Percentiles rank a stretch among this genome's conserved stretches.
phyloP scores from a whole-genome alignment of 75 land plant species.

The Pseudotsuga menziesii region DNA sequence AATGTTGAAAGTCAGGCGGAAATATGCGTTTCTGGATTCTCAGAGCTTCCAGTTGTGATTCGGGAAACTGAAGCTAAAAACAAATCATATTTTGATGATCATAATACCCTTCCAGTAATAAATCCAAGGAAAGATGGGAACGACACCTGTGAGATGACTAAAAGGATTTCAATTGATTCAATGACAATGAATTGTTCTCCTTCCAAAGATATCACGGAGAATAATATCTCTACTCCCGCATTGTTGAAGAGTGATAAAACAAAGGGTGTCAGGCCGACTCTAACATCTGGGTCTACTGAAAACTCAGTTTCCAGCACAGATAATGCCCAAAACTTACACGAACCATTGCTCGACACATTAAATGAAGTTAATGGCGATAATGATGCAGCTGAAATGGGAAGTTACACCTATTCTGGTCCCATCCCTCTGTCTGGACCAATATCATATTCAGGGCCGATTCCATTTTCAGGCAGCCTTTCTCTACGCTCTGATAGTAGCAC shows the following conservation, averaged over 20 bases:
- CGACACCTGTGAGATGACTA: not conserved
- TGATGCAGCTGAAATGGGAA: not conserved
- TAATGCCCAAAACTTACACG: not conserved
- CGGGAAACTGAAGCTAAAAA: not conserved
- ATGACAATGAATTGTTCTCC: not conserved
- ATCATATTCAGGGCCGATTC: constrained; percentile 40
- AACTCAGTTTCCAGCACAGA: not conserved
- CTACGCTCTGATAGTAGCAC: constrained; percentile 83
- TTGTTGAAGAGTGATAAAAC: not conserved
- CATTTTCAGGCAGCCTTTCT: constrained; percentile 71
- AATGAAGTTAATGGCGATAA: constrained; percentile 3
- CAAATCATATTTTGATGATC: not conserved
- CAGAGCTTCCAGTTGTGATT: not conserved
- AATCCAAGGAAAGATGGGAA: not conserved
- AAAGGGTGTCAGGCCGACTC: not conserved
- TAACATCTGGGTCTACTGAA: not conserved
- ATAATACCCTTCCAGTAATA: not conserved
- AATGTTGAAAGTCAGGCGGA: not conserved
- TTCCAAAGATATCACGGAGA: not conserved
- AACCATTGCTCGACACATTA: not conserved
- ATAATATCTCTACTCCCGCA: constrained; percentile 1
- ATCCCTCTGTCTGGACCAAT: constrained; percentile 13
- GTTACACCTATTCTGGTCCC: constrained; percentile 9
- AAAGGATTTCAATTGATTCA: not conserved
- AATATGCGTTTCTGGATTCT: not conserved